Evolutionary conservation across 331 rosid genomes (phyloP).

Genomic region (Dryas integrifolia): DNA sequence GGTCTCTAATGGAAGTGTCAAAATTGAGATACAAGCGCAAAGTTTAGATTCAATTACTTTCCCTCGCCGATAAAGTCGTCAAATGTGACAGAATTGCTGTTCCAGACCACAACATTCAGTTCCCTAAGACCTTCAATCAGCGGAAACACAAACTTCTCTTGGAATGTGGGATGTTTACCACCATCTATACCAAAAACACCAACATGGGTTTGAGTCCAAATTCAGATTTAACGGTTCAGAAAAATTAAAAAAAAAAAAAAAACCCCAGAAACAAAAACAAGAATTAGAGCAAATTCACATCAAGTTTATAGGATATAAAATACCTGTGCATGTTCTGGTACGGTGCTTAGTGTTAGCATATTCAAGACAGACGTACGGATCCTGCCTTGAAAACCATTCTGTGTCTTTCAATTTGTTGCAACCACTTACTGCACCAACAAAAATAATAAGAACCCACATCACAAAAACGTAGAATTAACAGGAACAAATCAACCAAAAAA

Average conservation of each 20-base stretch:
- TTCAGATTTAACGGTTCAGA: conserved; percentile 13
- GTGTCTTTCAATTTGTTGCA: conserved; percentile 80
- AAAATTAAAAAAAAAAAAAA: not conserved
- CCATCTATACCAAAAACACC: conserved; percentile 52
- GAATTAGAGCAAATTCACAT: not conserved
- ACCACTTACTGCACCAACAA: conserved; percentile 48
- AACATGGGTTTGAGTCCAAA: conserved; percentile 8
- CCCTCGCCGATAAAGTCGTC: conserved; percentile 87
- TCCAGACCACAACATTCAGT: conserved; percentile 69
- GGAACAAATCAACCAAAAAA: not conserved
- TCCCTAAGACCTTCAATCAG: conserved; percentile 84
- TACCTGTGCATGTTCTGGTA: conserved; percentile 78
- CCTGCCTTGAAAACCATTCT: conserved; percentile 87
- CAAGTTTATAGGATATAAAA: not conserved
- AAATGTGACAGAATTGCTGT: conserved; percentile 64
- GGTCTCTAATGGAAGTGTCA: not conserved
- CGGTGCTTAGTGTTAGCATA: conserved; percentile 63
- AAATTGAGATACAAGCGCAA: not conserved
- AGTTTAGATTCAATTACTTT: conserved; percentile 42
- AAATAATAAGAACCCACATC: not conserved
- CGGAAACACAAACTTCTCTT: conserved; percentile 66
- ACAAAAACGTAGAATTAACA: not conserved
- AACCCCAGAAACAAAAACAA: not conserved
- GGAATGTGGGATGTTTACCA: conserved; percentile 63
- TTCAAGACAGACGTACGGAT: conserved; percentile 81